Evolutionary conservation across 345 rosid species (phyloP).

Genomic region (Pistacia integerrima): DNA sequence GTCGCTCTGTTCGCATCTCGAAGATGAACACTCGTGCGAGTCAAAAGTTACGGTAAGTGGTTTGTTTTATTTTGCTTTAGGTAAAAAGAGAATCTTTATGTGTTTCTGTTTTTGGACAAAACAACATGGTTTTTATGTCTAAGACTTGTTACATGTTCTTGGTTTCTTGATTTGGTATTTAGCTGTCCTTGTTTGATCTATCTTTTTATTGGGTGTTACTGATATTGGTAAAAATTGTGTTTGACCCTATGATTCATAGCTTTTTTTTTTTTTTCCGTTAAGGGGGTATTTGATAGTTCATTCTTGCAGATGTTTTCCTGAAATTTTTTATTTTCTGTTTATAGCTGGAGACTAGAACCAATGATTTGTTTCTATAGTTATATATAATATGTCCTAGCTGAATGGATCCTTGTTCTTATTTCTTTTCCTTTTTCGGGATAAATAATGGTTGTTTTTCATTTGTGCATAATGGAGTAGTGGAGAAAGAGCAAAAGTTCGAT

Average conservation of each 20-base stretch:
- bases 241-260: neutral
- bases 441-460: neutral
- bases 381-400: neutral
- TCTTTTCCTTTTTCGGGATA: neutral
- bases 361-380: neutral
- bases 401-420: neutral
- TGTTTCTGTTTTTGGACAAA: neutral
- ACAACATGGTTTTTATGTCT: neutral
- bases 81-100: neutral
- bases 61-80: neutral
- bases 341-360: neutral
- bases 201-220: constrained; percentile 9
- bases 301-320: neutral
- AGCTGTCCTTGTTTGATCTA: neutral
- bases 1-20: constrained; percentile 62
- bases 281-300: neutral
- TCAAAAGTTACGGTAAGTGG: constrained; percentile 47
- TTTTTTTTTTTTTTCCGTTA: neutral
- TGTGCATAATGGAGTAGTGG: neutral
- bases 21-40: constrained; percentile 63
- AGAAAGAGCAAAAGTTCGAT: constrained; percentile 1
- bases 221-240: neutral
- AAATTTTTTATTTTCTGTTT: constrained; percentile 9
- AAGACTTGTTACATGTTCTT: neutral
- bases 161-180: constrained; percentile 12